Base-by-base conservation (phyloP, 805 yeast genomes). In the Monosporozyma yasuniensis region DNA sequence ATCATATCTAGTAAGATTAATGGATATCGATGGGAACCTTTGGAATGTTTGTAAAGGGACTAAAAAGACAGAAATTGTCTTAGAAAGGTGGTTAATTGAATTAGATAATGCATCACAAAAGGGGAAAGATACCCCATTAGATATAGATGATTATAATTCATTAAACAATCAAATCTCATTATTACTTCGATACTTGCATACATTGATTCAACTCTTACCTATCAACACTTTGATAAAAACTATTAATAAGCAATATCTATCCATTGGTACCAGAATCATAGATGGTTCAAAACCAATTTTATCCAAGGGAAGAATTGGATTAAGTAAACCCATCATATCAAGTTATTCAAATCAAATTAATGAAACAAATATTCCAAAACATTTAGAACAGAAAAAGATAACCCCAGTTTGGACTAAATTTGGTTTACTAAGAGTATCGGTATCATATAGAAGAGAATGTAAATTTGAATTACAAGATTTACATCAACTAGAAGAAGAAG, bases 21-120 rank as follows among this genome's bases (percentile, higher is more conserved):
- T 71, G 27, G 90, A 84, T 56, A 74, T 73, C 3, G 72, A 73
- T 7, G 77, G 74, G 22, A 72, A 72, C 54, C 60, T 74, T 12
- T 81, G 84, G 77, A 70, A 76, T 9, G 81, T 81, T 11, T 72
- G 83, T 9, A 78, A 74, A 51, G 84, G 83, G 12, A 72, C 76
- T 2, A 79, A 77, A 59, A 84, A 84, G 59, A 74, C 79, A 16
- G 98, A 91, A 65, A 78, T 93, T n/a, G 96, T 93, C 2, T 69
- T 93, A 50, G 99, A 93, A 61, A 75, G 99, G 52, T 93, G 99
- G 99, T 72, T 88, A 22, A 69, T 93, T 32, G 96, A 90, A 64
- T 77, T 90, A 52, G 90, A 84, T 59, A 67, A 54, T 37, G 53
- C 54, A 14, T 61, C 67, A 2, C 49, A 57, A 19, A 50, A 55